A percentile compares a stretch with the other conserved stretches of the same genome.
phyloP scores from a whole-genome alignment of 345 rosid species.

The Cardamine occulta region DNA sequence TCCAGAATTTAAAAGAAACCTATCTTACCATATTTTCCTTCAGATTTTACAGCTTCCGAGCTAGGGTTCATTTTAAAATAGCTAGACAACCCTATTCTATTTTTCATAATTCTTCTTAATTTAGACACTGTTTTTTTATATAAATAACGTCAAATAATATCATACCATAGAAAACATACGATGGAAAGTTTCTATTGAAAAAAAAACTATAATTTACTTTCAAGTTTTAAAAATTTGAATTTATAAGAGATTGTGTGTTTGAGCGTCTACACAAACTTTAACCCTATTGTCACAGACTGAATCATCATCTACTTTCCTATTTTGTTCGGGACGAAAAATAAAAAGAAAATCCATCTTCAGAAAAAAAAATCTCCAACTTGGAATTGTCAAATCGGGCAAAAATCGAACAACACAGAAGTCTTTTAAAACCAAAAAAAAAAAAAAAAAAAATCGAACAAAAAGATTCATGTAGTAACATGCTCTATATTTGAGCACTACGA shows the following conservation, averaged over 20 bases:
- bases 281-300: not conserved
- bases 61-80: not conserved
- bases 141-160: not conserved
- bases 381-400: conserved; percentile 40
- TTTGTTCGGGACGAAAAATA: conserved; percentile 22
- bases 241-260: not conserved
- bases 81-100: not conserved
- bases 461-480: conserved; percentile 24
- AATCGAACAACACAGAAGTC: conserved; percentile 37
- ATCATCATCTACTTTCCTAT: not conserved
- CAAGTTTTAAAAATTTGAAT: not conserved
- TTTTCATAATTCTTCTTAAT: not conserved
- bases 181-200: not conserved
- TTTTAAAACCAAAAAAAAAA: too few species aligned
- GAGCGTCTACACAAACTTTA: not conserved
- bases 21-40: not conserved
- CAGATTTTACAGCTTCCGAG: not conserved
- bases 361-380: conserved; percentile 12
- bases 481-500: conserved; percentile 27
- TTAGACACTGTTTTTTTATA: not conserved
- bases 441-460: conserved; percentile 40
- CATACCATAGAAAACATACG: not conserved
- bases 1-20: not conserved
- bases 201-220: not conserved
- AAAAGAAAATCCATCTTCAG: conserved; percentile 1